These are phyloP conservation scores for Cryptococcus sp. DNA, from an alignment of 1,284 basidiomycete genomes.

Conservation along the genomic window DNA sequence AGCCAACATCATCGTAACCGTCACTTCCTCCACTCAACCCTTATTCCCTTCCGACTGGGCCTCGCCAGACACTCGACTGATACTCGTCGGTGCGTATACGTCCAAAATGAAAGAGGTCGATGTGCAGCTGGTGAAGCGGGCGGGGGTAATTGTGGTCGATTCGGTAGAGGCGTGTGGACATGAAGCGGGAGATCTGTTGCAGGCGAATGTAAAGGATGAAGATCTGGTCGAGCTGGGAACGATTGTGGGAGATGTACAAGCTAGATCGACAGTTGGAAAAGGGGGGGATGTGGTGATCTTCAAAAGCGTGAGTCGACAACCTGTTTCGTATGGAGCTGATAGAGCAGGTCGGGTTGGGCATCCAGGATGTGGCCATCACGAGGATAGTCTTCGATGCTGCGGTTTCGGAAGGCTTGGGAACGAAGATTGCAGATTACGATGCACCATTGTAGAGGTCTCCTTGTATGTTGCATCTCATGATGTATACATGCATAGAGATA, in stretches of 20 bases:
- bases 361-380: constrained; percentile 48
- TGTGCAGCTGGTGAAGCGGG: constrained; percentile 53
- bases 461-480: too few relatives aligned
- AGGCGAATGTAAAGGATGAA: constrained; percentile 44
- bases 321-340: too few relatives aligned
- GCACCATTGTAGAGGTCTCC: constrained; percentile 1
- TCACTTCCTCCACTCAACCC: constrained; percentile 65
- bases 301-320: constrained; percentile 40
- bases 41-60: constrained; percentile 57
- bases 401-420: constrained; percentile 30
- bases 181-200: constrained; percentile 74
- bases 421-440: constrained; percentile 35
- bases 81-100: constrained; percentile 75
- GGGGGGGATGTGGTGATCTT: constrained; percentile 37
- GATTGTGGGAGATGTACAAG: constrained; percentile 12
- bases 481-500: too few relatives aligned
- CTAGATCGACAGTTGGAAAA: constrained; percentile 3
- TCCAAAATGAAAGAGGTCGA: constrained; percentile 73
- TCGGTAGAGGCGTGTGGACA: constrained; percentile 60
- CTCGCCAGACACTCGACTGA: constrained; percentile 58
- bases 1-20: constrained; percentile 53
- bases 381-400: constrained; percentile 38
- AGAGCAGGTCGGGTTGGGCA: constrained; percentile 42
- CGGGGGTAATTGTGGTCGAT: constrained; percentile 61
- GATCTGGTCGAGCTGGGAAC: constrained; percentile 36